Evolutionary conservation across 345 rosid genomes (phyloP).

Genomic region (Corymbia maculata): DNA sequence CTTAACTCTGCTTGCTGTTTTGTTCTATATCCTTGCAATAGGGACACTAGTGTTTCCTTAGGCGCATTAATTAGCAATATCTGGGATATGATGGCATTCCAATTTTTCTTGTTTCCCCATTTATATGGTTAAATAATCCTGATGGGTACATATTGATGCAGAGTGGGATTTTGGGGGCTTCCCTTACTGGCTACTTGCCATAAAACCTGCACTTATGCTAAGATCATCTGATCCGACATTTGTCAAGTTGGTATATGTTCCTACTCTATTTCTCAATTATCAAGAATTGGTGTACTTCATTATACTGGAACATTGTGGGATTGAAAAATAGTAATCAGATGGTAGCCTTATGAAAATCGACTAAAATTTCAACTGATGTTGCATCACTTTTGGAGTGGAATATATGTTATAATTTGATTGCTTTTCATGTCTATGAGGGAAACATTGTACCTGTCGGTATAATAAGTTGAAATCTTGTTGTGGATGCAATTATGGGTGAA

Average conservation of each 20-base stretch:
- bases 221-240: conserved; percentile 79
- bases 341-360: neutral
- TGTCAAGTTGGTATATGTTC: conserved; percentile 45
- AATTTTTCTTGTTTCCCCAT: neutral
- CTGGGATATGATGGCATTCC: neutral
- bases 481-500: neutral
- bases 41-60: neutral
- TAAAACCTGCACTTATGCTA: conserved; percentile 50
- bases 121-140: neutral
- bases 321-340: neutral
- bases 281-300: neutral
- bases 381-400: neutral
- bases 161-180: conserved; percentile 98
- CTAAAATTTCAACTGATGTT: neutral
- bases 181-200: conserved; percentile 84
- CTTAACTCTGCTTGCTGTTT: neutral
- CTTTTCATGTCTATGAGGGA: neutral
- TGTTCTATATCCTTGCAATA: neutral
- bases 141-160: conserved; percentile 15
- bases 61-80: neutral
- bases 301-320: neutral
- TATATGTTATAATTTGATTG: neutral
- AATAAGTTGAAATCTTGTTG: neutral
- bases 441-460: neutral
- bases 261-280: neutral